Conservation (phyloP, 257 asterid species). For the Solanum habrochaites region DNA sequence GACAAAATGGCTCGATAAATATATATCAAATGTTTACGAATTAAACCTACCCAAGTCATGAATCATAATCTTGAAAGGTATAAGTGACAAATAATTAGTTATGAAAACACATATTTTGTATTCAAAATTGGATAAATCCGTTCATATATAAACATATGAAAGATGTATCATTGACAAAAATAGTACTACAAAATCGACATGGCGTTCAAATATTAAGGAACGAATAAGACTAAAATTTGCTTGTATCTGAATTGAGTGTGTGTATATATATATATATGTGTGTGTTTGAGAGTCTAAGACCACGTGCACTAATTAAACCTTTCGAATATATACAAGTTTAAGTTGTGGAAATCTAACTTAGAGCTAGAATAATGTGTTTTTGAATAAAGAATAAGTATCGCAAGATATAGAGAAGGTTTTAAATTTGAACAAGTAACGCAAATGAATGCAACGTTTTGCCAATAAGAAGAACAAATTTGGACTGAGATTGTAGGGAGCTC, state of each 20-base stretch:
- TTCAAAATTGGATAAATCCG: neutral
- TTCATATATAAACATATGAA: neutral
- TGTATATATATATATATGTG: no score
- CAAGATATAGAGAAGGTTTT: neutral
- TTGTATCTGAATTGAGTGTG: neutral
- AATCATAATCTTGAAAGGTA: neutral
- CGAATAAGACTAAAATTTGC: neutral
- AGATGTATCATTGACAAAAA: neutral
- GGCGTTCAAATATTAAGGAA: neutral
- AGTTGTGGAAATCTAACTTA: neutral
- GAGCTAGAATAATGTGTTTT: neutral
- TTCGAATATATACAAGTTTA: no score
- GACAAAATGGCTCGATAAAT: no score
- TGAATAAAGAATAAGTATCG: neutral
- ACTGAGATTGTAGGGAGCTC: neutral
- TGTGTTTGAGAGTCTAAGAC: neutral
- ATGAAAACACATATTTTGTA: neutral
- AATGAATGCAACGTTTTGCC: neutral
- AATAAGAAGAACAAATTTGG: no score
- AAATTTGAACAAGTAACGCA: neutral
- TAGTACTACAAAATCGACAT: neutral
- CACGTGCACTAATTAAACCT: neutral
- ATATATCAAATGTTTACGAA: neutral
- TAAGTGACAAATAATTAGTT: no score
- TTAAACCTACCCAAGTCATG: neutral